phyloP scores from a whole-genome alignment of 345 rosid genomes.

The Moringa oleifera region DNA sequence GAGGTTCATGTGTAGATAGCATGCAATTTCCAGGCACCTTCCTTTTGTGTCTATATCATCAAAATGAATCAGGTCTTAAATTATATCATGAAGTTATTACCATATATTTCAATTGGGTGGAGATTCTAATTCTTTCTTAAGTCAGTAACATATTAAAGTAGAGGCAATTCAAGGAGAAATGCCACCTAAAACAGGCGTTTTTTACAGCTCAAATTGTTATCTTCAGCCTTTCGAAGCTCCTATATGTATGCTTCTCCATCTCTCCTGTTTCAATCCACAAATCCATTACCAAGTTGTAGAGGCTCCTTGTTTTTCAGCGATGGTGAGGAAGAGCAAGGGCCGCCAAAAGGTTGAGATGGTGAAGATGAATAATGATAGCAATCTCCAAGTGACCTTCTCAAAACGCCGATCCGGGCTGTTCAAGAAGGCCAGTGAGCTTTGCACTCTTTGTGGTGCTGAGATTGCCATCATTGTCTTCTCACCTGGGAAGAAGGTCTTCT shows the following conservation, averaged over 20 bases:
- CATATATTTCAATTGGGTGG: too few relatives aligned
- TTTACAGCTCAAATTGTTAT: not conserved
- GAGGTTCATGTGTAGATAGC: too few relatives aligned
- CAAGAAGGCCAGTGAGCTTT: conserved; percentile 40
- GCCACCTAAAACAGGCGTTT: not conserved
- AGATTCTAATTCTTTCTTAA: too few relatives aligned
- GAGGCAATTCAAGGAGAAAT: too few relatives aligned
- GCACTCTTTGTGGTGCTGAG: conserved; percentile 35
- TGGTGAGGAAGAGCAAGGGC: conserved; percentile 25
- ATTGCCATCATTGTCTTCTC: conserved; percentile 32
- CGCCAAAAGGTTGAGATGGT: conserved; percentile 38
- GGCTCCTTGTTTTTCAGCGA: not conserved
- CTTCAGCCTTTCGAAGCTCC: not conserved
- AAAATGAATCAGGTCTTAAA: too few relatives aligned
- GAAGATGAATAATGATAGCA: conserved; percentile 23
- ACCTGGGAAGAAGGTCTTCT: conserved; percentile 25
- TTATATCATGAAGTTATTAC: too few relatives aligned
- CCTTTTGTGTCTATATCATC: too few relatives aligned
- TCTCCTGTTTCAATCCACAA: not conserved
- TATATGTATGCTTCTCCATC: not conserved
- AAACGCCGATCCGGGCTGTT: conserved; percentile 32
- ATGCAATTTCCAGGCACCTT: too few relatives aligned
- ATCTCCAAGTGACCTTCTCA: conserved; percentile 39
- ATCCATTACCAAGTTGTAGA: not conserved
- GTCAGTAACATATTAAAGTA: too few relatives aligned